phyloP scores from a whole-genome alignment of 2,329 filamentous ascomycete species.

The Pseudopithomyces chartarum region DNA sequence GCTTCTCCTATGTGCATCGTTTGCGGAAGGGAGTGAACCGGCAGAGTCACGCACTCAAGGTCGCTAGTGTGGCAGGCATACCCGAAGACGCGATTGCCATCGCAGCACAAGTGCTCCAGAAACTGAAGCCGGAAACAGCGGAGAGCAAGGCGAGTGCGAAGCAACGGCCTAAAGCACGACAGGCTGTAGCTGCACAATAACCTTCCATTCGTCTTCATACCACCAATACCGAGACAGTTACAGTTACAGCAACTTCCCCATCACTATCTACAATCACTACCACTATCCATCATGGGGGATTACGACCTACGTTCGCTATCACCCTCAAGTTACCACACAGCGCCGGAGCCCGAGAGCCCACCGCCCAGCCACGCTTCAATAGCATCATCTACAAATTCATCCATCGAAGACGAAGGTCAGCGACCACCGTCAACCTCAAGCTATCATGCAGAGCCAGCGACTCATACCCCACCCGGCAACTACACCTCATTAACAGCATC shows the following conservation, averaged over 20 bases:
- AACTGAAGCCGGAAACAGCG: conserved; percentile 20
- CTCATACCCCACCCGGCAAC: no score
- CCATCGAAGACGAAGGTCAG: no score
- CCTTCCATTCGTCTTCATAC: neutral
- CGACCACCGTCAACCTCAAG: no score
- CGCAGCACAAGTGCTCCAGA: conserved; percentile 63
- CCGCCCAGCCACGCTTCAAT: no score
- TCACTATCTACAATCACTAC: no score
- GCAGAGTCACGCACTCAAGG: conserved; percentile 89
- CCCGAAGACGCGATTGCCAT: conserved; percentile 73
- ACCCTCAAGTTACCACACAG: no score
- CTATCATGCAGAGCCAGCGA: no score
- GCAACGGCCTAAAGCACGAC: neutral
- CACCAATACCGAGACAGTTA: neutral
- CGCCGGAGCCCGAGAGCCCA: no score
- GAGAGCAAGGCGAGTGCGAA: neutral
- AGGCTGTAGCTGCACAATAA: neutral
- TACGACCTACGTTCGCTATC: no score
- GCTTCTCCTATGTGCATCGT: conserved; percentile 85
- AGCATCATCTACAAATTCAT: no score
- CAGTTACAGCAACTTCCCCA: neutral
- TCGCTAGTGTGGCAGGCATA: conserved; percentile 82
- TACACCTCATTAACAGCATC: no score
- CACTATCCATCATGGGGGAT: no score
- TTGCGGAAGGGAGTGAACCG: conserved; percentile 82